phyloP scores from a whole-genome alignment of 306 rosid genomes.

The Cucumis sativus region Cucumber_9930_V3 NC_026660.2:29977001-29977500 shows the following conservation, averaged over 20 bases:
- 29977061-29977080: not conserved
- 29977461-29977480: not conserved
- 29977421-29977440: not conserved
- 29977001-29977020: not conserved
- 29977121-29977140: not conserved
- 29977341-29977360: conserved; percentile 10
- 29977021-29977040: too few species aligned
- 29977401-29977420: not conserved
- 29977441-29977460: not conserved
- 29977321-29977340: conserved; percentile 17
- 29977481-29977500: not conserved
- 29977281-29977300: conserved; percentile 13
- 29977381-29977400: conserved; percentile 2
- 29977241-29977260: conserved; percentile 12
- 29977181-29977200: conserved; percentile 22
- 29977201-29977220: conserved; percentile 28
- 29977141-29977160: conserved; percentile 55
- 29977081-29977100: not conserved
- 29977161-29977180: conserved; percentile 43
- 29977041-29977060: not conserved
- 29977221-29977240: conserved; percentile 27
- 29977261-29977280: conserved; percentile 26
- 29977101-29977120: not conserved
- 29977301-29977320: conserved; percentile 6
- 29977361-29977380: conserved; percentile 35